These are phyloP conservation scores for Populus hybrid DNA, from an alignment of 441 rosid genomes.

Conservation along the genomic window DNA sequence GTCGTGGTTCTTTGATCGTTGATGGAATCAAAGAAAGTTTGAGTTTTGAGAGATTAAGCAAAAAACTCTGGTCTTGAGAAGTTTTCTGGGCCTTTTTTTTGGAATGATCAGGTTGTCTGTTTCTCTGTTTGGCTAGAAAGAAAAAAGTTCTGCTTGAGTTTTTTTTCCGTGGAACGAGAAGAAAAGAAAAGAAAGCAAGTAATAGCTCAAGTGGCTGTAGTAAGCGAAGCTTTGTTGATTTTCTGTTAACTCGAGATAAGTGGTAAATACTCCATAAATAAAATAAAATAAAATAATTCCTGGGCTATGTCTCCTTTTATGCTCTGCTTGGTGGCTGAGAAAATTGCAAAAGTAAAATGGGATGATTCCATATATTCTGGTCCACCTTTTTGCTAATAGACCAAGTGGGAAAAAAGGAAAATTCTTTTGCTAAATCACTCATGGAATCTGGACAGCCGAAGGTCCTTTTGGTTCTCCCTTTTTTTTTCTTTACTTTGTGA, in stretches of 20 bases:
- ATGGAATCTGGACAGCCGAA: slow-evolving; percentile 9
- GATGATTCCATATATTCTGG: slow-evolving; percentile 22
- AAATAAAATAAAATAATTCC: background rate
- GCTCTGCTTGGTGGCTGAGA: slow-evolving; percentile 5
- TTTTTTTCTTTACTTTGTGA: background rate
- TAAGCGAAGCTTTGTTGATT: background rate
- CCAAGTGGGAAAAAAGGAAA: background rate
- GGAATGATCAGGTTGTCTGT: background rate
- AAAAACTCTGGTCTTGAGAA: background rate
- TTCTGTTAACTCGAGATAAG: background rate
- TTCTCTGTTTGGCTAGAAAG: slow-evolving; percentile 4
- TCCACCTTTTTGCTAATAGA: slow-evolving; percentile 18
- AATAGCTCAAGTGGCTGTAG: background rate
- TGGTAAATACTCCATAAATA: background rate
- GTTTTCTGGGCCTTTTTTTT: background rate
- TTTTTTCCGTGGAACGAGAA: background rate
- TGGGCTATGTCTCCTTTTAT: background rate
- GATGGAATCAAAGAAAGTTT: background rate
- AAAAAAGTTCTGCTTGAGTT: background rate
- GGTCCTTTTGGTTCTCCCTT: slow-evolving; percentile 5
- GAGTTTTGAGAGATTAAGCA: background rate
- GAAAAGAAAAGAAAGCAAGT: background rate
- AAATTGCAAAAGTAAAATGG: slow-evolving; percentile 3
- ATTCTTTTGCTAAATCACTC: background rate
- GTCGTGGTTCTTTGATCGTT: background rate